These are phyloP conservation scores for Colletotrichum sp. DNA, from an alignment of 2,329 filamentous ascomycete genomes.

Conservation along the genomic window DNA sequence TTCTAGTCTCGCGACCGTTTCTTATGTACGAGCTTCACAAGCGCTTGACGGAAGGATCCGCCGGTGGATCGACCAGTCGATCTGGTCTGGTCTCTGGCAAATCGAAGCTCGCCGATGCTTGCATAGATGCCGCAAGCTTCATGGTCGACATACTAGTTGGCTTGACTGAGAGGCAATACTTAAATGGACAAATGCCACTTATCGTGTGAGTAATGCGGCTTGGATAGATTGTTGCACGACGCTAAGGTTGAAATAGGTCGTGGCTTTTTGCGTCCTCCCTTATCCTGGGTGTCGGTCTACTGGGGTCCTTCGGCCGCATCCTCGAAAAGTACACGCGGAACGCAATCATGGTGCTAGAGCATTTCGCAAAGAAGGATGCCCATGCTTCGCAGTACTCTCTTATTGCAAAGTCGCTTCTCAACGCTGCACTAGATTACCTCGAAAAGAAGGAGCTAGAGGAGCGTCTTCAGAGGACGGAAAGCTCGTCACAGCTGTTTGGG, in stretches of 20 bases:
- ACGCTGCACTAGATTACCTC: constrained; percentile 50
- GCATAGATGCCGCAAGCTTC: constrained; percentile 58
- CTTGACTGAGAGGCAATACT: constrained; percentile 43
- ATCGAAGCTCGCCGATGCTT: constrained; percentile 58
- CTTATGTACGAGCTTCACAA: constrained; percentile 60
- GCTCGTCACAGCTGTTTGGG: constrained; percentile 57
- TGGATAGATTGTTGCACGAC: background rate
- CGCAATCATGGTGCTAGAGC: constrained; percentile 53
- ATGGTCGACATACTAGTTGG: constrained; percentile 56
- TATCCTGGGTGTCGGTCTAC: constrained; percentile 55
- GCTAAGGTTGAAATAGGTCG: constrained; percentile 37
- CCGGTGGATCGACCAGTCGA: background rate
- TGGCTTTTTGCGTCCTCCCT: constrained; percentile 61
- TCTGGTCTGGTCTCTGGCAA: constrained; percentile 43
- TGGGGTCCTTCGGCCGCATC: constrained; percentile 57
- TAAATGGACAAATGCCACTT: constrained; percentile 53
- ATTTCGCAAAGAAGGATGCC: constrained; percentile 53
- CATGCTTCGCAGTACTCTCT: constrained; percentile 59
- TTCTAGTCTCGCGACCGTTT: constrained; percentile 60
- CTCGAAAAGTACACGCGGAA: constrained; percentile 55
- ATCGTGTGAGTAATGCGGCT: constrained; percentile 48
- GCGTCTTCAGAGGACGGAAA: constrained; percentile 51
- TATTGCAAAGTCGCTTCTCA: constrained; percentile 56
- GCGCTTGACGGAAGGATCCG: constrained; percentile 42
- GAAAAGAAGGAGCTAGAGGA: constrained; percentile 54